Base-by-base conservation (phyloP, 2,329 filamentous ascomycete genomes). In the Colletotrichum plurivorum region DNA sequence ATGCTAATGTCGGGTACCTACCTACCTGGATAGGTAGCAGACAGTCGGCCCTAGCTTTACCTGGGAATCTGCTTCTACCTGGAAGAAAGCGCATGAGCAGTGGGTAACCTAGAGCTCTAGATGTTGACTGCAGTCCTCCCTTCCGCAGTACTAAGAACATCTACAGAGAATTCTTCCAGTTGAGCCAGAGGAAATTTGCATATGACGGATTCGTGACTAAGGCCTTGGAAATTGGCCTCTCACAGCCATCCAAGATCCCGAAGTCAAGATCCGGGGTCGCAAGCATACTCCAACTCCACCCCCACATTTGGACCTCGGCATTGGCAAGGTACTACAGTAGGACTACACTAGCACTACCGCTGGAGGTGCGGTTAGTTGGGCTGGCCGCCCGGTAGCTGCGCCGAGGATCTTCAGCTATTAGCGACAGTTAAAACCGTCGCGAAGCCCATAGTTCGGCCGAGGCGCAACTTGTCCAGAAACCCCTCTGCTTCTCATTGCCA, bases 301-400 rank as follows among this genome's bases (percentile, higher is more conserved):
- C 69, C 69, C 69, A 70, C 69, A 62, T 41, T 60, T 69, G 67
- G 55, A 71, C 69, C 69, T 71, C 69, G 69, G 69, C 69, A 71
- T 67, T 65, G 58, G 53, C 64, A 43, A 18, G 43, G n/a, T 22
- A 22, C 20, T 22, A 22, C 20, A 22, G 20, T 22, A 22, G 20
- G 20, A 22, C 20, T 22, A 22, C 20, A 22, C 20, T 22, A 60
- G 56, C 62, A 69, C 43, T 66, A 49, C 16, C 43, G 46, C 54
- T 65, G 60, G 66, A 65, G 60, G 39, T 69, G 48, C 54, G 62
- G 56, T 52, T 69, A 69, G 62, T 43, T 60, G 55, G 39, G 62
- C 51, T 36, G 31, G 31, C 8, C 31, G 31, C 31, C 31, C 8
- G 31, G 65, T 18, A 69, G 62, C 67, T 66, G 52, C 67, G 56